Percentiles rank a stretch among this genome's conserved stretches.
Evolutionary conservation across 2,329 filamentous ascomycete genomes (phyloP).

Genomic region (Fusarium nelsonii): DNA sequence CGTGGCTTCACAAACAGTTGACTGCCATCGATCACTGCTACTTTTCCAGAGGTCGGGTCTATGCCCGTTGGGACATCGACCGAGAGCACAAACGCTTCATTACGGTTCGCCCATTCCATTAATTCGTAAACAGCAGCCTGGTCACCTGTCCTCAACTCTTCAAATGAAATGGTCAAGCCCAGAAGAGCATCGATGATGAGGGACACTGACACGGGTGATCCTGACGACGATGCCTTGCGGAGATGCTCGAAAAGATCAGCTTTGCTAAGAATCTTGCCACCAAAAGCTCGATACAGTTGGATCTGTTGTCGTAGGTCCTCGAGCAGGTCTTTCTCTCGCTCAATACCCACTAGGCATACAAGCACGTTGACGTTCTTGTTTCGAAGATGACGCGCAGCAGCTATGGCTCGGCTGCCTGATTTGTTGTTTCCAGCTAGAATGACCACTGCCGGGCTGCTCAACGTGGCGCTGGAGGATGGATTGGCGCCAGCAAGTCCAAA

Average conservation of each 20-base stretch:
- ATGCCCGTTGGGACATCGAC: slow-evolving; percentile 94
- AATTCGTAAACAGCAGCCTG: slow-evolving; percentile 88
- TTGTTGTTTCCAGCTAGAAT: slow-evolving; percentile 97
- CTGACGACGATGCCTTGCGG: slow-evolving; percentile 58
- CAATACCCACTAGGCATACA: slow-evolving; percentile 85
- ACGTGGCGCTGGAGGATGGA: slow-evolving; percentile 48
- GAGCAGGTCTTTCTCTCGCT: slow-evolving; percentile 83
- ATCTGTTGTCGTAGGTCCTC: slow-evolving; percentile 85
- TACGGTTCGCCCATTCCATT: slow-evolving; percentile 93
- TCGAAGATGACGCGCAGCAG: slow-evolving; percentile 86
- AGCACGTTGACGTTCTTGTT: slow-evolving; percentile 86
- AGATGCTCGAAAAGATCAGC: slow-evolving; percentile 71
- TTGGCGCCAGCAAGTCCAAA: slow-evolving; percentile 59
- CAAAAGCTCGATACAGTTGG: slow-evolving; percentile 85
- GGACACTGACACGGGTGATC: slow-evolving; percentile 70
- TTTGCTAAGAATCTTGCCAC: slow-evolving; percentile 77
- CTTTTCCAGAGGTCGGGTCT: slow-evolving; percentile 79
- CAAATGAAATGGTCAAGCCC: slow-evolving; percentile 87
- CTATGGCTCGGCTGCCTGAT: slow-evolving; percentile 84
- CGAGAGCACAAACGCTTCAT: slow-evolving; percentile 83
- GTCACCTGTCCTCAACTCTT: slow-evolving; percentile 85
- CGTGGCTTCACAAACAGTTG: slow-evolving; percentile 84
- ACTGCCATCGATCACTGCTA: slow-evolving; percentile 76
- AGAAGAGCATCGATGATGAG: slow-evolving; percentile 91
- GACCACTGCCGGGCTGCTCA: slow-evolving; percentile 64